Conservation (phyloP, 345 rosid species). For the Aquilaria malaccensis region DNA sequence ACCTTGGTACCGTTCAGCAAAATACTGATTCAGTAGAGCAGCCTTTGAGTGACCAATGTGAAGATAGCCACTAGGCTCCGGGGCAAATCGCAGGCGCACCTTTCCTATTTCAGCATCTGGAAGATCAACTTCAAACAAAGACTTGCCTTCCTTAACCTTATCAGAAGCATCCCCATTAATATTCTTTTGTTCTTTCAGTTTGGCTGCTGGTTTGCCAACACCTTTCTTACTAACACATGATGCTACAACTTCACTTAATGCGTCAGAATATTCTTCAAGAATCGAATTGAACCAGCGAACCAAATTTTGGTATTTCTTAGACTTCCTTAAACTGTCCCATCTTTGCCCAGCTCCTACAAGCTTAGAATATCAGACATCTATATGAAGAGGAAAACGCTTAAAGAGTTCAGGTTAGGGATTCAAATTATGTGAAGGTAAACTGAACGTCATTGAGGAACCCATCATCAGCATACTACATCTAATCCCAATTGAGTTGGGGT, state of each 20-base stretch:
- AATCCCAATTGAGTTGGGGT: no score
- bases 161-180: constrained; percentile 35
- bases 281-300: constrained; percentile 86
- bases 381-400: no score
- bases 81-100: constrained; percentile 84
- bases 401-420: no score
- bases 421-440: no score
- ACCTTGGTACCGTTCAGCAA: constrained; percentile 82
- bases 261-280: constrained; percentile 43
- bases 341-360: constrained; percentile 63
- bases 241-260: constrained; percentile 41
- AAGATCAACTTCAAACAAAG: constrained; percentile 60
- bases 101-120: constrained; percentile 79
- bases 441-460: no score
- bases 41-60: constrained; percentile 97
- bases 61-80: constrained; percentile 96
- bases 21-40: constrained; percentile 78
- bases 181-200: constrained; percentile 40
- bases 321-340: constrained; percentile 95
- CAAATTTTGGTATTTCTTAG: constrained; percentile 74
- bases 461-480: no score
- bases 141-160: constrained; percentile 41
- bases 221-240: constrained; percentile 53
- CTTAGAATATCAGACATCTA: constrained; percentile 4
- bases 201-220: constrained; percentile 43